Conservation (phyloP, 305 asterid species). For the Solanum hybrid region DNA sequence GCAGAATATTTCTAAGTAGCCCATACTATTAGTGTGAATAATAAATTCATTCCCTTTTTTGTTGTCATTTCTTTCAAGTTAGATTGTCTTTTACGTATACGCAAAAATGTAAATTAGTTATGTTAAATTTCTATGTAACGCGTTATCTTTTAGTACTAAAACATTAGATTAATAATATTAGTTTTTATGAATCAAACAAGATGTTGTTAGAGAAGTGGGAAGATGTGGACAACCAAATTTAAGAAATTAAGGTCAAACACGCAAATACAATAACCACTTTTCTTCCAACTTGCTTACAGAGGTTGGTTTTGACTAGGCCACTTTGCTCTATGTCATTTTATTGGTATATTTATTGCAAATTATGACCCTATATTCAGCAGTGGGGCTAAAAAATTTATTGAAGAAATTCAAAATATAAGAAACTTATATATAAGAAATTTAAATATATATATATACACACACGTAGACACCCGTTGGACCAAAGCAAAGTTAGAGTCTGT, state of each 20-base stretch:
- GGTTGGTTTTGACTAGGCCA: background rate
- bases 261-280: background rate
- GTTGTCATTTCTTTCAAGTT: background rate
- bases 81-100: background rate
- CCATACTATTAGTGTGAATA: background rate
- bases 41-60: background rate
- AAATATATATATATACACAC: too few species aligned
- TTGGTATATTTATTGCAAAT: background rate
- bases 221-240: background rate
- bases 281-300: background rate
- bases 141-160: background rate
- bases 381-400: background rate
- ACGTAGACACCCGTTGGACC: background rate
- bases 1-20: background rate
- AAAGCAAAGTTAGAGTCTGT: background rate
- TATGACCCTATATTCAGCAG: background rate
- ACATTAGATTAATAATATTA: background rate
- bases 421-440: background rate
- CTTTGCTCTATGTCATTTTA: background rate
- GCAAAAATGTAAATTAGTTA: background rate
- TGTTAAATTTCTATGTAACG: background rate
- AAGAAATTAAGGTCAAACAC: background rate
- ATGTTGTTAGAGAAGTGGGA: background rate
- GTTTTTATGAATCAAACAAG: background rate
- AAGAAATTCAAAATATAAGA: background rate